phyloP scores from a whole-genome alignment of 371 early-diverging fungal genomes.

The Apophysomyces ossiformis region DNA sequence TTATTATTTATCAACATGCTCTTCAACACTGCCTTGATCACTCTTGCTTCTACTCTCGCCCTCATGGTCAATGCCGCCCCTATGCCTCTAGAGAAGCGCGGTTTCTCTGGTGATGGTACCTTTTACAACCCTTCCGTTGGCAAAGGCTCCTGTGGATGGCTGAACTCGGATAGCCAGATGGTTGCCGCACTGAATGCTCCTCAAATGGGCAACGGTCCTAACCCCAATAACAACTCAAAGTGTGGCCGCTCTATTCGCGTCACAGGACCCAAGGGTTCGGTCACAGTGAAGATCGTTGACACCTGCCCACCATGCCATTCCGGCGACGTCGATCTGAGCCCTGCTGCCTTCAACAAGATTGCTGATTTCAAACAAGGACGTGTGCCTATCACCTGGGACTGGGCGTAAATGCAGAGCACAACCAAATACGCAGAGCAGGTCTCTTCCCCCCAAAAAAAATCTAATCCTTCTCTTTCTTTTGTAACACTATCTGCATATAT shows the following conservation, averaged over 20 bases:
- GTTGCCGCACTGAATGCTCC: constrained; percentile 35
- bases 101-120: constrained; percentile 12
- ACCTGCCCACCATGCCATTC: constrained; percentile 61
- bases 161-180: constrained; percentile 22
- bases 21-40: constrained; percentile 3
- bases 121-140: constrained; percentile 11
- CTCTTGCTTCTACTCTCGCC: background rate
- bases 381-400: constrained; percentile 53
- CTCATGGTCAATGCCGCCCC: background rate
- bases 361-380: constrained; percentile 54
- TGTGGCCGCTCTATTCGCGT: constrained; percentile 58
- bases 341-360: constrained; percentile 60
- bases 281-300: constrained; percentile 60
- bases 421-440: constrained; percentile 1
- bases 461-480: background rate
- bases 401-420: background rate
- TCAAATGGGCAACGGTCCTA: constrained; percentile 18
- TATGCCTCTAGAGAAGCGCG: constrained; percentile 5
- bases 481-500: background rate
- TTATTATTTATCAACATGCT: background rate
- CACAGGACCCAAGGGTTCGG: constrained; percentile 50
- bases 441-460: background rate
- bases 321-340: constrained; percentile 64
- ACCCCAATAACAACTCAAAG: constrained; percentile 49
- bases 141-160: constrained; percentile 11